Conservation (phyloP, 1,284 basidiomycete genomes). For the Meripilus lineatus region DNA sequence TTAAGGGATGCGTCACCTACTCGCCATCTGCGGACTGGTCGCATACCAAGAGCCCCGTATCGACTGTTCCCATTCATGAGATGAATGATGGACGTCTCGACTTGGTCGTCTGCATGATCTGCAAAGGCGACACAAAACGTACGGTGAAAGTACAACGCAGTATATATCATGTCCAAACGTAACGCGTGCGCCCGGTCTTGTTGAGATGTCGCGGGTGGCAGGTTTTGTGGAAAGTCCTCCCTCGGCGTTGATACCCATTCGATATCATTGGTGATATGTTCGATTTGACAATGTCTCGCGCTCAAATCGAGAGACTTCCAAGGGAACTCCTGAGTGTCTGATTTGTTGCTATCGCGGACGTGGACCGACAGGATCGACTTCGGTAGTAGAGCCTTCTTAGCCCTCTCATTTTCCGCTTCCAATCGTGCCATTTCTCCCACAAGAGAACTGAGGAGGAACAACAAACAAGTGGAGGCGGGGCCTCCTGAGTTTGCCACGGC, state of each 20-base stretch:
- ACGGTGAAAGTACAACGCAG: conserved; percentile 36
- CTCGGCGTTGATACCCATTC: no score
- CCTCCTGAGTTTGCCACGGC: conserved; percentile 79
- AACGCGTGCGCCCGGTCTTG: conserved; percentile 55
- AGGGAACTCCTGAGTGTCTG: conserved; percentile 52
- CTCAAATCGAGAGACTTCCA: conserved; percentile 42
- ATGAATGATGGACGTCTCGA: conserved; percentile 73
- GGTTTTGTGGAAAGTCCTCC: no score
- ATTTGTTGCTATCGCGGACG: conserved; percentile 59
- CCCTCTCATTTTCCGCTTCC: no score
- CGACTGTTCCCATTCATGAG: conserved; percentile 49
- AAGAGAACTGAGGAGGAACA: conserved; percentile 50
- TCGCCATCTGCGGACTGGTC: conserved; percentile 60
- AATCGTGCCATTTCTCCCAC: no score
- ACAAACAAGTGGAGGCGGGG: conserved; percentile 71
- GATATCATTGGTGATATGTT: conserved; percentile 42
- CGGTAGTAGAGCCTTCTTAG: conserved; percentile 13
- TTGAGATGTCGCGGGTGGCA: conserved; percentile 29
- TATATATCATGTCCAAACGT: conserved; percentile 52
- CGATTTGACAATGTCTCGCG: conserved; percentile 42
- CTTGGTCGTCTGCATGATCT: conserved; percentile 76
- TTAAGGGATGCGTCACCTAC: no score
- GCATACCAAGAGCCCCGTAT: conserved; percentile 63
- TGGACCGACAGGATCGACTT: conserved; percentile 56
- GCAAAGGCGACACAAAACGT: conserved; percentile 52